Percentiles rank a stretch among this genome's conserved stretches.
These are phyloP conservation scores for Luffa aegyptiaca DNA, from an alignment of 306 rosid genomes.

Conservation along the genomic window DNA sequence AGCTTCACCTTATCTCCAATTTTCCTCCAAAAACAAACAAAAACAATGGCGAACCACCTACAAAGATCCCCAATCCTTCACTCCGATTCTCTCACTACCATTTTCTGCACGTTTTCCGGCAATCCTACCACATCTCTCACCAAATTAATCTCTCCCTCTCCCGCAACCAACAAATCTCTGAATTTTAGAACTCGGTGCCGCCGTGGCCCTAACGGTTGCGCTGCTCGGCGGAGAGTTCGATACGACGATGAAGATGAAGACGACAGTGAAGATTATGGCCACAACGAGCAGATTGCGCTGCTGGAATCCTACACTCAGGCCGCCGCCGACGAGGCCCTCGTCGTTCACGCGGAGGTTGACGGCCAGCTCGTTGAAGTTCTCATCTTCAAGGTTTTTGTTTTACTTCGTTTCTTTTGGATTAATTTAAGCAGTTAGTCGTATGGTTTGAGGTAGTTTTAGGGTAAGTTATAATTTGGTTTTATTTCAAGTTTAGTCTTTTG, in stretches of 20 bases:
- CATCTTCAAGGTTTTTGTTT: slow-evolving; percentile 57
- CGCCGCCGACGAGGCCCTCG: slow-evolving; percentile 52
- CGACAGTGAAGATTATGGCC: slow-evolving; percentile 34
- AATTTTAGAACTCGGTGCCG: not conserved
- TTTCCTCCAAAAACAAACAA: not conserved
- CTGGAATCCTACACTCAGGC: slow-evolving; percentile 59
- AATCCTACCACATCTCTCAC: not conserved
- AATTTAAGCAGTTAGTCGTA: not conserved
- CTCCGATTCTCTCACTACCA: not conserved
- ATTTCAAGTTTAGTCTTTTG: too few relatives aligned
- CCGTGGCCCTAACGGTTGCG: not conserved
- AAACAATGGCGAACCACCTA: not conserved
- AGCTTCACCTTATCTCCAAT: not conserved
- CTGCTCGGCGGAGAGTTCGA: slow-evolving; percentile 51
- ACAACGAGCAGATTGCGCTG: slow-evolving; percentile 50
- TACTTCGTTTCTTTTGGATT: not conserved
- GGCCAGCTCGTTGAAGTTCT: slow-evolving; percentile 52
- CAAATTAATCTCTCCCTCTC: not conserved
- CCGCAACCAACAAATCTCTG: not conserved
- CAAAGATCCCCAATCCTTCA: not conserved
- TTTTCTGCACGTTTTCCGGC: not conserved
- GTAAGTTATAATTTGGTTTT: not conserved
- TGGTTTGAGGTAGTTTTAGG: not conserved
- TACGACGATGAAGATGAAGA: slow-evolving; percentile 32
- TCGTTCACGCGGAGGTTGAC: slow-evolving; percentile 63